Conservation (phyloP, 495 filamentous ascomycete species). For the Friedmanniomyces simplex region DNA sequence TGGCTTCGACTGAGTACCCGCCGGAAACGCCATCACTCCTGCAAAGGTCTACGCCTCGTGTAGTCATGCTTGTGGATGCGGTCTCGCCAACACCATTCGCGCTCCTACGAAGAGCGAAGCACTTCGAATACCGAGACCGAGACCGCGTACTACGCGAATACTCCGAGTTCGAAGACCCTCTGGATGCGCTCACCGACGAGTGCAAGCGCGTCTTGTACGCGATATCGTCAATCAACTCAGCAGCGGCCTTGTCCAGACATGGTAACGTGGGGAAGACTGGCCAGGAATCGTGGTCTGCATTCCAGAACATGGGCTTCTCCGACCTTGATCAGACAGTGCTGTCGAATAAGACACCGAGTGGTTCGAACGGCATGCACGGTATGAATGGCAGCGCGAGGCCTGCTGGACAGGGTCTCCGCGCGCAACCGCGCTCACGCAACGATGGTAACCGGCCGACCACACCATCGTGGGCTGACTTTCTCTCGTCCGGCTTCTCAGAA, state of each 20-base stretch:
- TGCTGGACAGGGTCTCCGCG: slow-evolving; percentile 39
- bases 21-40: slow-evolving; percentile 69
- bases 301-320: slow-evolving; percentile 89
- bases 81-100: slow-evolving; percentile 94
- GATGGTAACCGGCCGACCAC: slow-evolving; percentile 79
- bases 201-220: slow-evolving; percentile 80
- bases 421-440: slow-evolving; percentile 49
- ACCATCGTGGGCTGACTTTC: slow-evolving; percentile 94
- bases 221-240: slow-evolving; percentile 83
- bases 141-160: slow-evolving; percentile 74
- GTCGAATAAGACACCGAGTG: slow-evolving; percentile 3
- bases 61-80: slow-evolving; percentile 92
- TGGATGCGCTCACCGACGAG: slow-evolving; percentile 82
- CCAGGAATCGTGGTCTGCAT: slow-evolving; percentile 93
- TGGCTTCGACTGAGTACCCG: slow-evolving; percentile 91
- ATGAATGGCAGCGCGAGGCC: slow-evolving; percentile 10
- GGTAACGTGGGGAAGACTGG: slow-evolving; percentile 38
- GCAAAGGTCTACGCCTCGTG: slow-evolving; percentile 71
- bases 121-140: slow-evolving; percentile 88
- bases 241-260: slow-evolving; percentile 38
- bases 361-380: slow-evolving; percentile 5
- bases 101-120: slow-evolving; percentile 78
- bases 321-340: slow-evolving; percentile 35
- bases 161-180: slow-evolving; percentile 79
- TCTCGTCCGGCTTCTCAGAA: slow-evolving; percentile 83